Evolutionary conservation across 2,329 filamentous ascomycete genomes (phyloP).

Genomic region (Helotiales sp.): DNA sequence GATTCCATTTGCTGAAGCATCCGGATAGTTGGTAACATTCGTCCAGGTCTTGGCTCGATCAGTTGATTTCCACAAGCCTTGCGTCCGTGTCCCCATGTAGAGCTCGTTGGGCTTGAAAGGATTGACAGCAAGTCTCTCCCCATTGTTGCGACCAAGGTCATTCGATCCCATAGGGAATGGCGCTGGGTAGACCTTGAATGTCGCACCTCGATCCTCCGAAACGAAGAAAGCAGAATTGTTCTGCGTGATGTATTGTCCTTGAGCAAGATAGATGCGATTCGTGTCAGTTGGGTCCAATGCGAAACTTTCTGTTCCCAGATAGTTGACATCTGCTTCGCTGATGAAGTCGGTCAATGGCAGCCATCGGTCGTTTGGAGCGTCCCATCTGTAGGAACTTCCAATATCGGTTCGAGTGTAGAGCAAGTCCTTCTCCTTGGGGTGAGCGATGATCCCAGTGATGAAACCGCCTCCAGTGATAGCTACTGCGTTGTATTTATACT

Average conservation of each 20-base stretch:
- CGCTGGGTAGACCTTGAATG: slow-evolving; percentile 25
- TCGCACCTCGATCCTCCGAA: slow-evolving; percentile 25
- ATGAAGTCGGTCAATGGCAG: slow-evolving; percentile 29
- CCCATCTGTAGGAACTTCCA: slow-evolving; percentile 25
- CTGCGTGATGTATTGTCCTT: slow-evolving; percentile 23
- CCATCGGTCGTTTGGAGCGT: slow-evolving; percentile 18
- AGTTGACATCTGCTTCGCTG: slow-evolving; percentile 23
- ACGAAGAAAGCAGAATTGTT: slow-evolving; percentile 25
- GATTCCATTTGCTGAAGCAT: slow-evolving; percentile 25
- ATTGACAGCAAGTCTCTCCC: slow-evolving; percentile 26
- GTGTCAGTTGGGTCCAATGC: slow-evolving; percentile 21
- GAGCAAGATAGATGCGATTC: slow-evolving; percentile 26
- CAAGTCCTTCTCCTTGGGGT: slow-evolving; percentile 24
- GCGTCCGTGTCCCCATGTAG: slow-evolving; percentile 25
- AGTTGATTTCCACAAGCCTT: slow-evolving; percentile 26
- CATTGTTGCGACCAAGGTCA: slow-evolving; percentile 26
- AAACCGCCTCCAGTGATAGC: slow-evolving; percentile 26
- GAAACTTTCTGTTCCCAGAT: slow-evolving; percentile 26
- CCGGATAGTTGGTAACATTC: slow-evolving; percentile 25
- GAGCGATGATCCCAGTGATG: slow-evolving; percentile 26
- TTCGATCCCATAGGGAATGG: slow-evolving; percentile 29
- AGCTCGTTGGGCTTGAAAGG: slow-evolving; percentile 27
- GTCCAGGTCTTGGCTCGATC: slow-evolving; percentile 27
- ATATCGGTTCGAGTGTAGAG: slow-evolving; percentile 28
- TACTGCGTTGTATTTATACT: slow-evolving; percentile 22